phyloP scores from a whole-genome alignment of 371 early-diverging fungal genomes.

The Mortierella sp. region DNA sequence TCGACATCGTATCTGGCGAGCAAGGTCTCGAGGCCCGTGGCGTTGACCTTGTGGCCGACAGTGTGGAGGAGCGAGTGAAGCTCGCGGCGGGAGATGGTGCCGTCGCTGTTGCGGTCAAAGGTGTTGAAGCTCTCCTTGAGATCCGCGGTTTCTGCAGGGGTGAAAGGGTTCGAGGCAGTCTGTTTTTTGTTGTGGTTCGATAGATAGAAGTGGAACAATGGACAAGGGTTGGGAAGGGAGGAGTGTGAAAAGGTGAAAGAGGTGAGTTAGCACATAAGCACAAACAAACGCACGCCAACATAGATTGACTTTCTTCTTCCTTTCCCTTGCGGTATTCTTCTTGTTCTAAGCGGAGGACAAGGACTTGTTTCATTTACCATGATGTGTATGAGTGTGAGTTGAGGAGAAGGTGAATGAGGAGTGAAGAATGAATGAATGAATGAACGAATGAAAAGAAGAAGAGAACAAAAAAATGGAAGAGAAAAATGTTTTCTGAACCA shows the following conservation, averaged over 20 bases:
- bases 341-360: neutral
- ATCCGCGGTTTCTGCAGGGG: slow-evolving; percentile 21
- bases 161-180: neutral
- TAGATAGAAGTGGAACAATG: neutral
- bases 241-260: neutral
- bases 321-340: neutral
- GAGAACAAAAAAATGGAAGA: neutral
- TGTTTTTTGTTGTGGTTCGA: neutral
- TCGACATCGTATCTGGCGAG: slow-evolving; percentile 29
- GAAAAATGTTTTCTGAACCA: neutral
- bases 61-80: slow-evolving; percentile 51
- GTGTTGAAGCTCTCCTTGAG: slow-evolving; percentile 69
- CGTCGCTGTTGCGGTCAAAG: slow-evolving; percentile 71
- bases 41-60: slow-evolving; percentile 49
- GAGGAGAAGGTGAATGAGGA: neutral
- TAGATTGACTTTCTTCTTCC: neutral
- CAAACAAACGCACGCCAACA: neutral
- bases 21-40: slow-evolving; percentile 12
- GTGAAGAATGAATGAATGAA: neutral
- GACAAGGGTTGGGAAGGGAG: neutral
- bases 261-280: slow-evolving; percentile 2
- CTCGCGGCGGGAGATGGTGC: slow-evolving; percentile 67
- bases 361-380: slow-evolving; percentile 17
- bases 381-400: neutral
- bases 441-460: neutral